A percentile compares a stretch with the other conserved stretches of the same genome.
Conservation (phyloP, 2,329 filamentous ascomycete species). For the Ophioceras dolichostomum region DNA sequence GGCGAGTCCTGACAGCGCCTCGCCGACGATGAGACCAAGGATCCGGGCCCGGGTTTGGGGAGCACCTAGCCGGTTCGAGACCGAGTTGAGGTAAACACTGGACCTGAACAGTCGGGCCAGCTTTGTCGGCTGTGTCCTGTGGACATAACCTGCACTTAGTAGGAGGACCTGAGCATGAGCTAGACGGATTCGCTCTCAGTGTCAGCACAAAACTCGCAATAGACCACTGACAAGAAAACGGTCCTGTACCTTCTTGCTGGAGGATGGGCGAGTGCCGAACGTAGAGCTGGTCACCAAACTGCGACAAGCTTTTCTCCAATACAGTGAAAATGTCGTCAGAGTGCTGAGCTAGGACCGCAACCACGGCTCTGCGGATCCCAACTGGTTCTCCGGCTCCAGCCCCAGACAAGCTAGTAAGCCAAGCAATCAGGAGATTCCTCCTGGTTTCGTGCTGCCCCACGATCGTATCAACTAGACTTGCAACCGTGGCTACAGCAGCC, state of each 20-base stretch:
- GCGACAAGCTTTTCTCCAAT: constrained; percentile 55
- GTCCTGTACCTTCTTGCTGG: constrained; percentile 82
- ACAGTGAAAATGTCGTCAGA: constrained; percentile 39
- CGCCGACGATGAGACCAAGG: constrained; percentile 79
- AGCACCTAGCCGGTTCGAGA: constrained; percentile 75
- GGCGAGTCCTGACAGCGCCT: constrained; percentile 50
- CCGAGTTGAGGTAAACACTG: constrained; percentile 58
- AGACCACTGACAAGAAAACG: too few relatives aligned
- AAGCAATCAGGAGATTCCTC: constrained; percentile 44
- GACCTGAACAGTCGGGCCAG: constrained; percentile 60
- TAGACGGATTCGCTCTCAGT: too few relatives aligned
- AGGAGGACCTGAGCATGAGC: constrained; percentile 71
- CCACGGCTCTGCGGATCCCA: constrained; percentile 53
- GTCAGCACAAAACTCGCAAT: too few relatives aligned
- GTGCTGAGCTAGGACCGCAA: constrained; percentile 43
- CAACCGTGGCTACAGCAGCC: constrained; percentile 39
- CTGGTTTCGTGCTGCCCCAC: constrained; percentile 32
- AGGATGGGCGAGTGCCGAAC: constrained; percentile 75
- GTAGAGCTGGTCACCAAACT: constrained; percentile 78
- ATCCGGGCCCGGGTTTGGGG: constrained; percentile 66
- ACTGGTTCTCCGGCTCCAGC: constrained; percentile 52
- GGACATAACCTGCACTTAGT: constrained; percentile 63
- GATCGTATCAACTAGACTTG: constrained; percentile 40
- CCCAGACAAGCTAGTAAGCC: constrained; percentile 52
- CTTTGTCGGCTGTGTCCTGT: constrained; percentile 52